phyloP scores from a whole-genome alignment of 352 stramenopile genomes.

The Aphanomyces stellatus region DNA sequence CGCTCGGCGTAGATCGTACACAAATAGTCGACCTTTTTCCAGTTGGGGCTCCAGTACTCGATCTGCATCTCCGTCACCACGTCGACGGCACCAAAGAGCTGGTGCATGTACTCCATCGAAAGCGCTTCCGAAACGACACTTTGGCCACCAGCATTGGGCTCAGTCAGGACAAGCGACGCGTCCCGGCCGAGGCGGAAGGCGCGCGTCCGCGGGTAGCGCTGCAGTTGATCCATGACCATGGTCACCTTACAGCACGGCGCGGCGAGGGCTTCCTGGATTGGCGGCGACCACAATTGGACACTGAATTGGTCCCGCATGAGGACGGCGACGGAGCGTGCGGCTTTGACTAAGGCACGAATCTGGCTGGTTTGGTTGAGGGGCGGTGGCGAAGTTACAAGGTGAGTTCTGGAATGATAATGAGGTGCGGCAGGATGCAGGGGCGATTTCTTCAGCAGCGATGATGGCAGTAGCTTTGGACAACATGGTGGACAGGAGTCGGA shows the following conservation, averaged over 20 bases:
- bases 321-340: no score
- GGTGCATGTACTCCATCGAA: constrained; percentile 24
- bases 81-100: constrained; percentile 19
- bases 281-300: no score
- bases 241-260: not conserved
- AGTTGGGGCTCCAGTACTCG: constrained; percentile 24
- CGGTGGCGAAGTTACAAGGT: no score
- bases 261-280: no score
- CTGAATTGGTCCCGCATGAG: no score
- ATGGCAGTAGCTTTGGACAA: no score
- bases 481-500: no score
- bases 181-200: not conserved
- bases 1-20: not conserved
- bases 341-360: no score
- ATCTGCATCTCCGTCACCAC: constrained; percentile 25
- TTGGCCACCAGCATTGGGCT: constrained; percentile 24
- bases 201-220: not conserved
- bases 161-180: not conserved
- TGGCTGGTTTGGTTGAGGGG: no score
- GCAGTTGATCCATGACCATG: not conserved
- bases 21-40: constrained; percentile 25
- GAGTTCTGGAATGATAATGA: no score
- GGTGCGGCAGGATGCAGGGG: no score
- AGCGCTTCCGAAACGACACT: constrained; percentile 25
- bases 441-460: no score